Evolutionary conservation across 805 yeast genomes (phyloP).

Genomic region (Pichia phayaonensis): DNA sequence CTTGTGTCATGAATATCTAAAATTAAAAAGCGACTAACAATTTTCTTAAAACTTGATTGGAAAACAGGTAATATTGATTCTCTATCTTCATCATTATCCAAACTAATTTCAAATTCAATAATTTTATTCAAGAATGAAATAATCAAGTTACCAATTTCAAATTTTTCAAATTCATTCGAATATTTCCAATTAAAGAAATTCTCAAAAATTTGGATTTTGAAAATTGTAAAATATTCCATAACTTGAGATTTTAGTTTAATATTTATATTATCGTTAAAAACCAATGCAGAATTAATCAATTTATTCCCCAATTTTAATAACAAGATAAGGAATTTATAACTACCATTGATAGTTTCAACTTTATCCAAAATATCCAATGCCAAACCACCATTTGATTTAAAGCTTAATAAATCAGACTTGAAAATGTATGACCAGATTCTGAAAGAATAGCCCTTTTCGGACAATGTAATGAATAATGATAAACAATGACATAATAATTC

Average conservation of each 20-base stretch:
- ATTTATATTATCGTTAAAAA: conserved; percentile 31
- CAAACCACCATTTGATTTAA: conserved; percentile 57
- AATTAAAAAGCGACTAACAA: conserved; percentile 50
- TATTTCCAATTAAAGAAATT: conserved; percentile 68
- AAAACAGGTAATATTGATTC: conserved; percentile 21
- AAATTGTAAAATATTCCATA: conserved; percentile 44
- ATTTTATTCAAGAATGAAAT: conserved; percentile 49
- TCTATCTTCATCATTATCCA: conserved; percentile 24
- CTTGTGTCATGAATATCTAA: conserved; percentile 44
- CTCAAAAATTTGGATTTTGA: conserved; percentile 64
- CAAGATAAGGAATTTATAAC: conserved; percentile 55
- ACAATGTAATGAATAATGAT: conserved; percentile 40
- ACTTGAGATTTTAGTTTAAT: conserved; percentile 43
- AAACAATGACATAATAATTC: conserved; percentile 38
- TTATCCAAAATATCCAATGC: conserved; percentile 58
- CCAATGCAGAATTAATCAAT: conserved; percentile 44
- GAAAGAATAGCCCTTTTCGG: conserved; percentile 42
- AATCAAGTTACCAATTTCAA: conserved; percentile 50
- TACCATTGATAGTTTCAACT: conserved; percentile 62
- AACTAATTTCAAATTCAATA: conserved; percentile 46
- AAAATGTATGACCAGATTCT: conserved; percentile 76
- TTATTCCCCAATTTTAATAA: conserved; percentile 48
- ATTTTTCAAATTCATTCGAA: conserved; percentile 44
- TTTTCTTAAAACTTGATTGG: conserved; percentile 40
- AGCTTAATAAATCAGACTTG: conserved; percentile 57